Base-by-base conservation (phyloP, 2,329 filamentous ascomycete genomes). In the Diaporthe vexans region DNA sequence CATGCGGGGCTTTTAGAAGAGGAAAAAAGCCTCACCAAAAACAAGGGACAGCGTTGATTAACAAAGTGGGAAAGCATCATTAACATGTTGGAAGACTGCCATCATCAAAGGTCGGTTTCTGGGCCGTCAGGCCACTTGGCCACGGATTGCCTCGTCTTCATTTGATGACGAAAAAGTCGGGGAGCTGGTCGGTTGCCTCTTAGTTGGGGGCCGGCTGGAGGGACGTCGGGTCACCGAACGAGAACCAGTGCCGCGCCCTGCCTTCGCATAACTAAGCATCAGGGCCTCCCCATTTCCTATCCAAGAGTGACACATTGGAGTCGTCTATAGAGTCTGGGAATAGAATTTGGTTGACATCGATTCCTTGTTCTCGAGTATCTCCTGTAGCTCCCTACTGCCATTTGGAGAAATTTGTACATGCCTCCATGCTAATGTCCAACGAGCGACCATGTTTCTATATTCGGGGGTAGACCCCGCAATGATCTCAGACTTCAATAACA, bases 281-380 rank as follows among this genome's bases (percentile, higher is more conserved):
- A 40, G 33, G 56, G 35, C 57, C 52, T n/a, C 54, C 37, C 46
- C 58, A 48, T 48, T 73, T 73, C 51, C 35, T 59, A 67, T 63
- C 63, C 40, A 56, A 63, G 56, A 67, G 59, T 72, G 69, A 52
- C 68, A 71, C 56, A 65, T 58, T 69, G 74, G 74, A 76, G 67
- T 72, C 48, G 68, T 65, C 72, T 35, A 40, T 74, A 76, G 72
- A 72, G 46, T 59, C 72, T 69, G 72, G 65, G 43, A 76, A 74
- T 70, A 74, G 68, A 76, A 52, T 75, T 51, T 63, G 71, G 63
- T 73, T 43, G 43, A 68, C 35, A 58, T 33, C 57, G 63, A 58
- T 37, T 51, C 46, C 29, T 33, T 33, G n/a, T 13, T 21, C 26
- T 33, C 40, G 48, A 54, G 21, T 26, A 40, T 40, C 9, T 68